phyloP scores from a whole-genome alignment of 805 yeast genomes.

The Yarrowia sp. region DNA sequence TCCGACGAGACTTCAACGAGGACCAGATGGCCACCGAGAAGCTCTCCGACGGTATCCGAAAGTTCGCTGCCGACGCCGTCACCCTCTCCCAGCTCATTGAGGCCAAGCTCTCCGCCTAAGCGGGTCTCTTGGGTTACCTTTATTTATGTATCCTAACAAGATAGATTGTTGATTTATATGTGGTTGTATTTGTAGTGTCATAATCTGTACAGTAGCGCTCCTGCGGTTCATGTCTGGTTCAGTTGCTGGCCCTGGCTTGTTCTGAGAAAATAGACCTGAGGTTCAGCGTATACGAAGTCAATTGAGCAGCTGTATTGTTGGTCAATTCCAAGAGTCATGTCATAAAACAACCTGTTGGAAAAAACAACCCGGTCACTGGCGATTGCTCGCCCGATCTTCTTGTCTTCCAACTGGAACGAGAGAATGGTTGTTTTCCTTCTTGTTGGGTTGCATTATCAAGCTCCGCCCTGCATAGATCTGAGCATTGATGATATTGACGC shows the following conservation, averaged over 20 bases:
- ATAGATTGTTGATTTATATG: slow-evolving; percentile 20
- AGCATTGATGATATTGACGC: too few relatives aligned
- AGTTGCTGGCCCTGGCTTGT: background rate
- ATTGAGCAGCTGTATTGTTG: background rate
- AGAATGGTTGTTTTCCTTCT: too few relatives aligned
- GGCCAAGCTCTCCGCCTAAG: slow-evolving; percentile 38
- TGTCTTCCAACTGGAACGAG: background rate
- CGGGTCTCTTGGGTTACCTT: slow-evolving; percentile 8
- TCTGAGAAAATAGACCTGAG: background rate
- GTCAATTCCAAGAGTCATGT: background rate
- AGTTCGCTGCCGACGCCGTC: slow-evolving; percentile 90
- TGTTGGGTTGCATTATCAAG: too few relatives aligned
- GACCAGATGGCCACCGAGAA: slow-evolving; percentile 99
- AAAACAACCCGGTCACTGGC: too few relatives aligned
- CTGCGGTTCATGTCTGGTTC: too few relatives aligned
- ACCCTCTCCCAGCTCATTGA: slow-evolving; percentile 61
- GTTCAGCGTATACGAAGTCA: background rate
- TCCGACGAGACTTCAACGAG: slow-evolving; percentile 91
- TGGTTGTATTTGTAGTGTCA: background rate
- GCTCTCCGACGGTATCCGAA: slow-evolving; percentile 96
- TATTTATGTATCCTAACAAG: slow-evolving; percentile 37
- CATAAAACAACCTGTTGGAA: too few relatives aligned
- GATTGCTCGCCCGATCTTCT: too few relatives aligned
- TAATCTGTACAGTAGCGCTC: too few relatives aligned
- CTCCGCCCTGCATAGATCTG: too few relatives aligned